Evolutionary conservation across 345 rosid genomes (phyloP).

Genomic region (Citrus inodora): DNA sequence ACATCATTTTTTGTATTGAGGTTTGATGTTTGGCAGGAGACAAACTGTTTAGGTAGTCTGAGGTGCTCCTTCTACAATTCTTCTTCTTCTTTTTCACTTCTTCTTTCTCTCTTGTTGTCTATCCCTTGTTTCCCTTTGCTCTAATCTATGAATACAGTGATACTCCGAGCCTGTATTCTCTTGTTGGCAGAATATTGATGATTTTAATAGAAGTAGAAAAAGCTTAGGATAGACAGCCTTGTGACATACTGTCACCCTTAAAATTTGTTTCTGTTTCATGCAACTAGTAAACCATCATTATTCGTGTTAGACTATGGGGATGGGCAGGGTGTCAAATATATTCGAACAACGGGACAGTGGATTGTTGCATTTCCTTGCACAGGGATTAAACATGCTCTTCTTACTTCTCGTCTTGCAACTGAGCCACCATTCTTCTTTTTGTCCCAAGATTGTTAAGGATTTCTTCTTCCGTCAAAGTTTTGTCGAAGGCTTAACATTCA

Average conservation of each 20-base stretch:
- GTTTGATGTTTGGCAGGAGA: conserved; percentile 37
- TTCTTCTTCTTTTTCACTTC: neutral
- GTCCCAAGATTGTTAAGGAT: neutral
- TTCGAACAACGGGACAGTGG: neutral
- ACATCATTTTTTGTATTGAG: conserved; percentile 58
- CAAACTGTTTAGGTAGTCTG: conserved; percentile 32
- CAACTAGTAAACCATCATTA: neutral
- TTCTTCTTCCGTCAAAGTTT: neutral
- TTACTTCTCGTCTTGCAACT: neutral
- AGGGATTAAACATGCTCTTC: neutral
- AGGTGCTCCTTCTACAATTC: conserved; percentile 32
- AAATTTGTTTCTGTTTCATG: neutral
- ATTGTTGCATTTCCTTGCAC: neutral
- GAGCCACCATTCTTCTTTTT: neutral
- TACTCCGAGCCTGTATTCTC: neutral
- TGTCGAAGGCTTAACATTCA: neutral
- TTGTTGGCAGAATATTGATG: neutral
- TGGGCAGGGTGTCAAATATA: too few species aligned
- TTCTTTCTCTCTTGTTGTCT: neutral
- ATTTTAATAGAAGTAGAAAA: neutral
- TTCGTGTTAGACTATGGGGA: neutral
- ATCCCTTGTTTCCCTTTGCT: neutral
- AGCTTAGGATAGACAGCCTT: neutral
- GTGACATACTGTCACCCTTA: neutral
- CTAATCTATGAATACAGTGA: neutral